These are phyloP conservation scores for Euphorbia tirucalli DNA, from an alignment of 345 rosid genomes.

Conservation along the genomic window DNA sequence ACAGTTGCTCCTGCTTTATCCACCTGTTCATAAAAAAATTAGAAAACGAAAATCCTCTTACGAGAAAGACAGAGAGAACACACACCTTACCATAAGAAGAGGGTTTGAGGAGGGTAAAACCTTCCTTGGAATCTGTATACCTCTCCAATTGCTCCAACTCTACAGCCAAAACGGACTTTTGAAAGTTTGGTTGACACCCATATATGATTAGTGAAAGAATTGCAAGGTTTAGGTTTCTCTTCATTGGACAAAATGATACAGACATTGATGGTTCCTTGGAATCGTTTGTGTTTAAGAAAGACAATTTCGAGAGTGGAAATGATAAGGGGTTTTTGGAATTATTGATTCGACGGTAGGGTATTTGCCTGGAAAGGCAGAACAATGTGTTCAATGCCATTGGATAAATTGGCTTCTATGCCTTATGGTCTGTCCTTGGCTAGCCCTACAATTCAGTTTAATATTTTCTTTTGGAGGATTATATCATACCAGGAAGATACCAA, in stretches of 20 bases:
- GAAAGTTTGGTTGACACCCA: conserved; percentile 33
- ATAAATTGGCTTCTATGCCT: no score
- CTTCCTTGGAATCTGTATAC: conserved; percentile 63
- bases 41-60: neutral
- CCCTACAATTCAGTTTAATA: no score
- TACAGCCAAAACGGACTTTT: conserved; percentile 29
- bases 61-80: neutral
- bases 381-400: conserved; percentile 21
- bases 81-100: conserved; percentile 71
- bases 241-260: conserved; percentile 28
- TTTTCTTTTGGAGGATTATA: no score
- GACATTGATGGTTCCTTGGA: neutral
- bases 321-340: neutral
- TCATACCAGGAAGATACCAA: no score
- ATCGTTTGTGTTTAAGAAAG: conserved; percentile 5
- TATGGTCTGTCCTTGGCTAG: no score
- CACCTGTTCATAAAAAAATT: conserved; percentile 38
- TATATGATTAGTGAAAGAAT: conserved; percentile 43
- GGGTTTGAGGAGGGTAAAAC: conserved; percentile 77
- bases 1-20: conserved; percentile 89
- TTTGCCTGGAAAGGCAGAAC: conserved; percentile 9
- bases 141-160: conserved; percentile 51
- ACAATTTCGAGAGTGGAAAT: conserved; percentile 10
- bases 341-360: neutral
- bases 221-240: conserved; percentile 56